Conservation (phyloP, 306 rosid species). For the Trichosanthes cucumerina region DNA sequence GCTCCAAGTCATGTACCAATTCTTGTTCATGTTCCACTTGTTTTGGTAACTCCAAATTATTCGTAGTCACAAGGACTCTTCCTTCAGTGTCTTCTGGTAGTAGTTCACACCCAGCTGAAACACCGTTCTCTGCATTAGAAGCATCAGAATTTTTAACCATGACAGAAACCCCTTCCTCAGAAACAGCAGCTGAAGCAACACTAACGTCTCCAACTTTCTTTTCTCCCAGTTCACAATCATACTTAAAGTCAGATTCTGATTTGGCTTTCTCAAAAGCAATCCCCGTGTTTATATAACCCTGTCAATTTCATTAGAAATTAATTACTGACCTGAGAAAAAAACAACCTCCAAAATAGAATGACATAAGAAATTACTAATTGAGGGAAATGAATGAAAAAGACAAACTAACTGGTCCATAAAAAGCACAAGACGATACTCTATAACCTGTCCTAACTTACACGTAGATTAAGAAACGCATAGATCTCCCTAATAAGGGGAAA, state of each 20-base stretch:
- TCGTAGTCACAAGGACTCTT: constrained; percentile 14
- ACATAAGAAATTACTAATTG: neutral
- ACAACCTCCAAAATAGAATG: neutral
- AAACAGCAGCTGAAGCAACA: constrained; percentile 61
- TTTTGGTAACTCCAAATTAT: constrained; percentile 20
- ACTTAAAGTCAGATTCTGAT: constrained; percentile 36
- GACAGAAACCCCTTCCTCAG: constrained; percentile 93
- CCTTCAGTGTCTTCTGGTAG: constrained; percentile 31
- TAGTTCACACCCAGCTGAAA: constrained; percentile 17
- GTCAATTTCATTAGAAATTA: constrained; percentile 24
- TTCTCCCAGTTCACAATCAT: constrained; percentile 53
- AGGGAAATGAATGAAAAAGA: neutral
- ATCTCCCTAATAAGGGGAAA: constrained; percentile 71
- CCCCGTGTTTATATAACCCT: constrained; percentile 97
- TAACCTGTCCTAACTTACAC: constrained; percentile 45
- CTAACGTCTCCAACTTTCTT: constrained; percentile 45
- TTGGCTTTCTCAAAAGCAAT: constrained; percentile 77
- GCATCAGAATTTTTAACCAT: constrained; percentile 47
- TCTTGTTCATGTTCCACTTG: constrained; percentile 26
- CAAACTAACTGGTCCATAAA: constrained; percentile 4
- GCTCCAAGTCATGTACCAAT: constrained; percentile 20
- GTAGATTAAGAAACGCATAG: constrained; percentile 81
- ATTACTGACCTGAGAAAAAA: neutral
- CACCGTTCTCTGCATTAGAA: constrained; percentile 26
- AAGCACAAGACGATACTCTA: constrained; percentile 12